phyloP scores from a whole-genome alignment of 2,329 filamentous ascomycete genomes.

The Fusarium euwallaceae region DNA sequence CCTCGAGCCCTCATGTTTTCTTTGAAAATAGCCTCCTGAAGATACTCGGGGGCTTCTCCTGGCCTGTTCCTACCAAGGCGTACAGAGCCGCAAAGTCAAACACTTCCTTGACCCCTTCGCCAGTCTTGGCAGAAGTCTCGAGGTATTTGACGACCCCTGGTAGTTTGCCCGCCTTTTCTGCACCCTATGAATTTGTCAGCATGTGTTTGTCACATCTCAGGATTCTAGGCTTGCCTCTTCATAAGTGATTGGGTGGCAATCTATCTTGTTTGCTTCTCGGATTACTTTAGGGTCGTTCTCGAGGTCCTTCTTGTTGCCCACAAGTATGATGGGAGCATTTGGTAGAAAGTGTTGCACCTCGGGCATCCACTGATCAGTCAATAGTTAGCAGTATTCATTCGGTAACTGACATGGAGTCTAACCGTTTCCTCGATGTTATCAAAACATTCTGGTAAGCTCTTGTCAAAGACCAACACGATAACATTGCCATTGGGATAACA shows the following conservation, averaged over 20 bases:
- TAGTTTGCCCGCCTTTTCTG: neutral
- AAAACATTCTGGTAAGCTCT: neutral
- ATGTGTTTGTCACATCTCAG: too few relatives aligned
- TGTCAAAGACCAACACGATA: neutral
- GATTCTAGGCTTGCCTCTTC: neutral
- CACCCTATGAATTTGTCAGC: neutral
- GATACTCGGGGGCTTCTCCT: neutral
- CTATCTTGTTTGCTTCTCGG: neutral
- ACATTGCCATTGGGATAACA: neutral
- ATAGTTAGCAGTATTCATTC: neutral
- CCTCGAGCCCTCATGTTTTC: neutral
- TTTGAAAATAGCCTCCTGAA: neutral
- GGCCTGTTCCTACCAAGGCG: neutral
- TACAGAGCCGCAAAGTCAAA: conserved; percentile 1
- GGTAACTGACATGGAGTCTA: neutral
- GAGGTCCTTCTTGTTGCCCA: conserved; percentile 2
- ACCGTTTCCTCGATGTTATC: conserved; percentile 1
- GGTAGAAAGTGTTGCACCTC: neutral
- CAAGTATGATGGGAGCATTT: neutral
- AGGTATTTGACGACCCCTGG: neutral
- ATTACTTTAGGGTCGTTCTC: neutral
- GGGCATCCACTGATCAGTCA: neutral
- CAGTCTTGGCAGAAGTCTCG: conserved; percentile 1
- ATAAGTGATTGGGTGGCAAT: neutral
- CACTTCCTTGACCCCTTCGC: conserved; percentile 1